A percentile compares a stretch with the other conserved stretches of the same genome.
phyloP scores from a whole-genome alignment of 352 stramenopile genomes.

The Blastocystis sp. region DNA sequence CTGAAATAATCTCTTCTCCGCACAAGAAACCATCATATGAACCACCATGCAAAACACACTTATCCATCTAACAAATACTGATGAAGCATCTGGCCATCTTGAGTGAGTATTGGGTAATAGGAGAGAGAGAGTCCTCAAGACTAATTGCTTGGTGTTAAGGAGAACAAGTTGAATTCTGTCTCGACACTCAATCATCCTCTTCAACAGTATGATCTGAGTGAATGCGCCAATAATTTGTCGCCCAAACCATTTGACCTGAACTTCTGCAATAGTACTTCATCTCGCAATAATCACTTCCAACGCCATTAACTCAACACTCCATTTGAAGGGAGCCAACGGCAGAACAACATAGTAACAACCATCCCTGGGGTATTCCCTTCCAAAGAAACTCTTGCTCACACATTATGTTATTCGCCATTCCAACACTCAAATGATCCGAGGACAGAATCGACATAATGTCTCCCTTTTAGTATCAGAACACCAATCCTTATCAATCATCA shows the following conservation, averaged over 20 bases:
- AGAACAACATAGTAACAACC: neutral
- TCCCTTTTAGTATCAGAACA: neutral
- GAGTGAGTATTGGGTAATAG: neutral
- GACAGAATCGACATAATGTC: neutral
- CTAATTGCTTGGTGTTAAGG: neutral
- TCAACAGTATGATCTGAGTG: too few species aligned
- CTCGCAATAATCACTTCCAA: neutral
- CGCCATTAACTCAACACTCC: neutral
- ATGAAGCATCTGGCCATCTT: neutral
- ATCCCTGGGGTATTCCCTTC: neutral
- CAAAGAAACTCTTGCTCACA: neutral
- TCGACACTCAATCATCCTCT: neutral
- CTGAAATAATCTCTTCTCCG: neutral
- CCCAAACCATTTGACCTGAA: neutral
- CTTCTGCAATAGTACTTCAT: neutral
- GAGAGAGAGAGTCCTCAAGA: neutral
- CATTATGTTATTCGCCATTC: neutral
- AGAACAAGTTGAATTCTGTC: neutral
- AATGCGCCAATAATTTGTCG: neutral
- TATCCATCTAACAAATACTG: neutral
- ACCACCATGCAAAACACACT: neutral
- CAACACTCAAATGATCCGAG: neutral
- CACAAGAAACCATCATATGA: neutral
- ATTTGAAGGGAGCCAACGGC: conserved; percentile 1
- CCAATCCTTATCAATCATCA: neutral